phyloP scores from a whole-genome alignment of 2,329 filamentous ascomycete species.

The Annulohypoxylon truncatum region DNA sequence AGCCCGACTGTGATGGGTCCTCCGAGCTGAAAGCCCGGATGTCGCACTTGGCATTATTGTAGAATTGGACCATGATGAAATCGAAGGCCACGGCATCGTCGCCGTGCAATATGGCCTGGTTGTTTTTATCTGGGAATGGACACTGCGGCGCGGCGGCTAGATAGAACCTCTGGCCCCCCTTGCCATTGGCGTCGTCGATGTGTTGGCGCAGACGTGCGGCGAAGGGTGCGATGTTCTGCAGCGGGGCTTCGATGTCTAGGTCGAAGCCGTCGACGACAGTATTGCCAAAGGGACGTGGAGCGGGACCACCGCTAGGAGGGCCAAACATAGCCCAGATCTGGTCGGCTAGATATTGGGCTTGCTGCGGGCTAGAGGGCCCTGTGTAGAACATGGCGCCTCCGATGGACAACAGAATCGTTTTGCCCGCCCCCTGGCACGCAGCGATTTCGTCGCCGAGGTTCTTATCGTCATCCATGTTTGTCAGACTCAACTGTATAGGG shows the following conservation, averaged over 20 bases:
- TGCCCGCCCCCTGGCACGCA: constrained; percentile 71
- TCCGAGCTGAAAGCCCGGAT: constrained; percentile 59
- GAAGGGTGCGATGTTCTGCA: constrained; percentile 69
- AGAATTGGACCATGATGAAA: constrained; percentile 71
- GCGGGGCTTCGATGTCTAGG: constrained; percentile 73
- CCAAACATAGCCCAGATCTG: constrained; percentile 77
- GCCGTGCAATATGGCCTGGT: constrained; percentile 61
- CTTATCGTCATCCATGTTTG: constrained; percentile 69
- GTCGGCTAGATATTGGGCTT: constrained; percentile 62
- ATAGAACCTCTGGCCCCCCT: constrained; percentile 62
- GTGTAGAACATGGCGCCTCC: constrained; percentile 73
- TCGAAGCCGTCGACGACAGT: constrained; percentile 78
- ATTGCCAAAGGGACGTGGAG: constrained; percentile 72
- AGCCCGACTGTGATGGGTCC: constrained; percentile 55
- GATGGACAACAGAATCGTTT: constrained; percentile 77
- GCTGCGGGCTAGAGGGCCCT: constrained; percentile 64
- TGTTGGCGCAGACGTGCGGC: constrained; percentile 64
- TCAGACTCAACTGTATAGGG: constrained; percentile 68
- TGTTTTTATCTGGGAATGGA: constrained; percentile 69
- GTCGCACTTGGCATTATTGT: constrained; percentile 73
- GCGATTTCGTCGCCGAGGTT: constrained; percentile 55
- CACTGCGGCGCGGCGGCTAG: constrained; percentile 75
- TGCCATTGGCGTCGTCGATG: constrained; percentile 57
- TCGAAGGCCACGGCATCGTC: constrained; percentile 65
- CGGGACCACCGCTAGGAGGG: constrained; percentile 59